Evolutionary conservation across 345 rosid genomes (phyloP), one percentile per base, ranked within the genome.

Genomic region (Odontarrhena argentea): DNA sequence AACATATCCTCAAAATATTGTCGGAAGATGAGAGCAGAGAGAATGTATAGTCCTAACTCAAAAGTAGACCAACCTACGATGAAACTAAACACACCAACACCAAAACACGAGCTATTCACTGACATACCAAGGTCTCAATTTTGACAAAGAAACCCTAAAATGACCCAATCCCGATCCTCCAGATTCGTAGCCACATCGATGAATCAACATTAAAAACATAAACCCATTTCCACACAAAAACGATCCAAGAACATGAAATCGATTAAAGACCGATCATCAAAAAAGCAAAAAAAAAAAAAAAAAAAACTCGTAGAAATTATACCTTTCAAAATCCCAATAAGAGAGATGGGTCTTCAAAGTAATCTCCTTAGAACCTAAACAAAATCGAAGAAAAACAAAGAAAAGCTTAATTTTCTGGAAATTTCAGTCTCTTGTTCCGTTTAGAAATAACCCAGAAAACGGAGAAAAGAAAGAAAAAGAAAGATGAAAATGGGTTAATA

Each of bases 191-290:
- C 12, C 25, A 30, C 3, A 0, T 4, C 47, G 24, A 62, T 25
- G 41, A 61, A 60, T 25, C 74, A 70, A 44, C 52, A 2, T 6
- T n/a, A 3, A 25, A 46, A 32, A 32, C 6, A 4, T 26, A 25
- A n/a, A 60, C 7, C 35, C 13, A 69, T 36, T 26, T 47, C 64
- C 14, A 68, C 5, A 58, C 41, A 47, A 25, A 28, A 30, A 60
- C 5, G 62, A 60, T 52, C 74, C 47, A 61, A 2, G 45, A 53
- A 53, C 22, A 44, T 35, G 46, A 52, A 61, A 61, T 12, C 54
- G 61, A 54, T 70, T 15, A 10, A 24, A 62, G 68, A 70, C 62
- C 63, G 68, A 70, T 60, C 34, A 26, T 40, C 55, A n/a, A 7
- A 7, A 5, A 13, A 0, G 14, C 13, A 24, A 44, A 37, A 11